phyloP scores from a whole-genome alignment of 345 rosid genomes.

The Boechera divaricarpa region DNA sequence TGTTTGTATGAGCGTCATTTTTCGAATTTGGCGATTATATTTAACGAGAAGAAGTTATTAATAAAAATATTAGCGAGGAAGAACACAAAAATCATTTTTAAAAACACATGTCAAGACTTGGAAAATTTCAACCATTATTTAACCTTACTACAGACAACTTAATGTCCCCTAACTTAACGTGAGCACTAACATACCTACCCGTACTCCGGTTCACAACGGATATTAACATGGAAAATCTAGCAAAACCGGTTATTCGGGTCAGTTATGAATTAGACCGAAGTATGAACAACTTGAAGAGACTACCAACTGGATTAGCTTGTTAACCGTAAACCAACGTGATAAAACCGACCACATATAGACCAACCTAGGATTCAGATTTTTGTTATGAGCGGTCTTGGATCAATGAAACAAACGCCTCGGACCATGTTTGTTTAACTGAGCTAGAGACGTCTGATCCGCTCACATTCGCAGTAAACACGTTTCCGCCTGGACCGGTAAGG shows the following conservation, averaged over 20 bases:
- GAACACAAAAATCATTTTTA: background rate
- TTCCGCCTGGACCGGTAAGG: constrained; percentile 52
- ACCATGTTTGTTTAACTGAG: constrained; percentile 56
- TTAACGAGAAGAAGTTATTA: background rate
- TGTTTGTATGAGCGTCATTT: no score
- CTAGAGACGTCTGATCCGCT: constrained; percentile 52
- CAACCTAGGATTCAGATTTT: background rate
- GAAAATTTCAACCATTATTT: background rate
- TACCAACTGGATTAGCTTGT: constrained; percentile 24
- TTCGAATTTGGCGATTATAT: background rate
- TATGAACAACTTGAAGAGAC: constrained; percentile 23
- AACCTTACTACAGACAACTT: background rate
- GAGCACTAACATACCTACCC: constrained; percentile 14
- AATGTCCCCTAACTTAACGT: background rate
- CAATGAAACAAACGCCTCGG: constrained; percentile 47
- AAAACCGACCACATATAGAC: background rate
- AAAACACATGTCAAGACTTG: background rate
- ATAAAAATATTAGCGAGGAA: background rate
- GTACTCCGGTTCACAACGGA: background rate
- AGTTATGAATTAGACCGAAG: constrained; percentile 8
- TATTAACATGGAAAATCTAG: constrained; percentile 14
- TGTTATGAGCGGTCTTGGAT: constrained; percentile 42
- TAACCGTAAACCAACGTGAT: background rate
- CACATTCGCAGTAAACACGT: constrained; percentile 49
- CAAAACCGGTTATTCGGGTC: constrained; percentile 13